Conservation (phyloP, 345 rosid genomes). For the Euphorbia pulcherrima region DNA sequence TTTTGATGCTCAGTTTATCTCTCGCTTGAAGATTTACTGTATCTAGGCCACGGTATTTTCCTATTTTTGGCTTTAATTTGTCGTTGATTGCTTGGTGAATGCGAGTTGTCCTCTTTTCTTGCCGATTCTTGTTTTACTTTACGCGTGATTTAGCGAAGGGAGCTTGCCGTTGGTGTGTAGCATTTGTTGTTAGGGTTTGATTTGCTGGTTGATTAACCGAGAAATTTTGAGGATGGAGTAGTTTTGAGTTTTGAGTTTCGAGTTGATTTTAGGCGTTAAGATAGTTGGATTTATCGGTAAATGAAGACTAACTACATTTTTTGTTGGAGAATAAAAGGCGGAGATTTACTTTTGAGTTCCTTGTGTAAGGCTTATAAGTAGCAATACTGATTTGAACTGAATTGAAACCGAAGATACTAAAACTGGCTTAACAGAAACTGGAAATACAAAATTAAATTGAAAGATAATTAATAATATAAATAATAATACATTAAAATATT, state of each 20-base stretch:
- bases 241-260: background rate
- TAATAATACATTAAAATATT: too few species aligned
- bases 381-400: too few species aligned
- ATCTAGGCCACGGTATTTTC: background rate
- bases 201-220: background rate
- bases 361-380: background rate
- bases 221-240: background rate
- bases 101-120: slow-evolving; percentile 3
- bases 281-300: background rate
- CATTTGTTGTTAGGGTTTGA: slow-evolving; percentile 3
- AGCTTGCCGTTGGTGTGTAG: background rate
- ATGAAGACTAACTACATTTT: background rate
- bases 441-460: too few species aligned
- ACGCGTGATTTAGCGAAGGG: background rate
- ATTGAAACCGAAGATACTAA: too few species aligned
- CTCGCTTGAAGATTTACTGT: background rate
- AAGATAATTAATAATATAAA: too few species aligned
- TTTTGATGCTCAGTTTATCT: background rate
- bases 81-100: slow-evolving; percentile 9
- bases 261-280: background rate
- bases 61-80: background rate
- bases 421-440: too few species aligned
- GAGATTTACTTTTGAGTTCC: background rate
- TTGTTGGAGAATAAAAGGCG: background rate
- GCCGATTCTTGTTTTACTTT: background rate